Conservation (phyloP, 441 rosid genomes). For the Gossypium laxum region DNA sequence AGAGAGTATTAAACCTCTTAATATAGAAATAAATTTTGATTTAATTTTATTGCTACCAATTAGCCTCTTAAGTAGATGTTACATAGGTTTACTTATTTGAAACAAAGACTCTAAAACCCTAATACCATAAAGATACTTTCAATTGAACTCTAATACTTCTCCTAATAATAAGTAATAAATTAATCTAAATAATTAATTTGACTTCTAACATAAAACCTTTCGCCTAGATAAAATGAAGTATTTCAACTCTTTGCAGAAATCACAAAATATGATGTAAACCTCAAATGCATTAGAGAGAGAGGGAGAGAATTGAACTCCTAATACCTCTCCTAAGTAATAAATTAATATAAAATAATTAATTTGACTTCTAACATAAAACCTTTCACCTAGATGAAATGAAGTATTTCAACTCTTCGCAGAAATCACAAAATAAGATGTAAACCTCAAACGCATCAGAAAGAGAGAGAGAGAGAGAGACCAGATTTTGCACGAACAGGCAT, state of each 20-base stretch:
- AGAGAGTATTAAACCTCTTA: too few species aligned
- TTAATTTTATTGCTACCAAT: too few species aligned
- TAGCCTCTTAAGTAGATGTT: too few species aligned
- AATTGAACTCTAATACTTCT: background rate
- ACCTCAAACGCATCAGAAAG: background rate
- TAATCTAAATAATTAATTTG: too few species aligned
- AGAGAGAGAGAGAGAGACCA: conserved; percentile 32
- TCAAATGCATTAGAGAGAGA: background rate
- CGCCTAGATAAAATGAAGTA: background rate
- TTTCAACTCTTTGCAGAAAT: background rate
- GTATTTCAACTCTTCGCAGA: background rate
- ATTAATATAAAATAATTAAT: too few species aligned
- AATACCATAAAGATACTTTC: too few species aligned
- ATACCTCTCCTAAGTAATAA: too few species aligned
- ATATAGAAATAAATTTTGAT: too few species aligned
- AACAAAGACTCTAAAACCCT: too few species aligned
- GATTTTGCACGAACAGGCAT: conserved; percentile 61
- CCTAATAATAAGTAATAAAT: too few species aligned
- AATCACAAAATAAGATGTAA: background rate
- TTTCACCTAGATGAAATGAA: background rate
- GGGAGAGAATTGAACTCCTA: background rate
- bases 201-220: background rate
- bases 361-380: background rate
- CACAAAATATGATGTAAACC: background rate
- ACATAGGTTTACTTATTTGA: too few species aligned